Evolutionary conservation across 495 filamentous ascomycete species (phyloP).

Genomic region (Penicillium lagena): DNA sequence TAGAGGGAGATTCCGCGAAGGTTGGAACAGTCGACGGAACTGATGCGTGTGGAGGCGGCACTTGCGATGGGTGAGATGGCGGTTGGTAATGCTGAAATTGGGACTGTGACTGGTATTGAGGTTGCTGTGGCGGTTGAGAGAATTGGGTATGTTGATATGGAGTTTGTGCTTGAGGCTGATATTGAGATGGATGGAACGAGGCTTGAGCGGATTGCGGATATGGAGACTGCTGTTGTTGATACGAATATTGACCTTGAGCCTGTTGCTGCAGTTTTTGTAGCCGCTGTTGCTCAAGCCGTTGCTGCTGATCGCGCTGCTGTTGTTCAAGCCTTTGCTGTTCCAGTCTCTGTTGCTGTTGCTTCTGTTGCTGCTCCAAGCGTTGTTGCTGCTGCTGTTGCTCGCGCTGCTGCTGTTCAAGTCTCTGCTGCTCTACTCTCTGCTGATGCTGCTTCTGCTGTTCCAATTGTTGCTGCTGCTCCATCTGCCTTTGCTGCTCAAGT

Average conservation of each 20-base stretch:
- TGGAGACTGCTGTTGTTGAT: conserved; percentile 12
- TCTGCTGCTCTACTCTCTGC: conserved; percentile 7
- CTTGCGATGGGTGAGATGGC: conserved; percentile 6
- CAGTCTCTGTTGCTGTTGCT: conserved; percentile 10
- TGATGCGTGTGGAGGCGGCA: conserved; percentile 1
- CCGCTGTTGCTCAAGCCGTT: conserved; percentile 3
- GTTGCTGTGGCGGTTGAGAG: conserved; percentile 4
- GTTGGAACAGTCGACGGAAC: not conserved
- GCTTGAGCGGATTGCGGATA: conserved; percentile 8
- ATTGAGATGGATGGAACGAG: conserved; percentile 18
- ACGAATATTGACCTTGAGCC: conserved; percentile 14
- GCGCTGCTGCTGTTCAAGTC: conserved; percentile 9
- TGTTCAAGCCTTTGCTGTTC: conserved; percentile 13
- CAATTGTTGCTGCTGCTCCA: conserved; percentile 8
- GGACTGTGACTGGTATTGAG: conserved; percentile 10
- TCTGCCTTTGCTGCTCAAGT: conserved; percentile 5
- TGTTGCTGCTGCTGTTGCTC: conserved; percentile 4
- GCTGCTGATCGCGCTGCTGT: conserved; percentile 13
- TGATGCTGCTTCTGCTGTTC: conserved; percentile 17
- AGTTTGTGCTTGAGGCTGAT: conserved; percentile 11
- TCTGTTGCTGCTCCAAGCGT: conserved; percentile 13
- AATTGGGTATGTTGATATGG: conserved; percentile 6
- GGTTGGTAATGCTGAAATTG: conserved; percentile 22
- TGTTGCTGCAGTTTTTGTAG: conserved; percentile 21
- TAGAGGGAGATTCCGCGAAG: not conserved